Evolutionary conservation across 441 rosid genomes (phyloP), one percentile per base, ranked within the genome.

Genomic region (Aquilaria agallochum): DNA sequence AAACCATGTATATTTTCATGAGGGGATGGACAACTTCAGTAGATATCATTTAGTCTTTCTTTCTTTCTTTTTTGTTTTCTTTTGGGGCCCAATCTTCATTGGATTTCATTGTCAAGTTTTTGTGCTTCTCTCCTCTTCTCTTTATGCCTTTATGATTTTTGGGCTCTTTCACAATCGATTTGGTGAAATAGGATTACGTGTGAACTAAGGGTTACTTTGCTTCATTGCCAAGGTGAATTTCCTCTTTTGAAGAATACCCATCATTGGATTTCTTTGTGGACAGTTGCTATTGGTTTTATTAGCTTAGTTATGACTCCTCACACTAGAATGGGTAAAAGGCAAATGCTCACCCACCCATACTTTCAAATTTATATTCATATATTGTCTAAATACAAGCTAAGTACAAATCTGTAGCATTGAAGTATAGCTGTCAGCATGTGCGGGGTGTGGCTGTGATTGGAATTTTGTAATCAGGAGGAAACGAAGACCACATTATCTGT

Each of bases 191-290:
- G 53, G 1, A 14, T 12, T 63, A 30, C 55, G 44, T 57, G 13
- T 20, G 27, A n/a, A 47, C 33, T 48, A 57, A 33, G 40, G 34
- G 46, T 45, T 46, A 15, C 44, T 47, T 68, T 59, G 63, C 70
- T 73, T 72, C 4, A 30, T 62, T 72, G 67, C 66, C 44, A 72
- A 72, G 72, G 62, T 47, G 59, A 60, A 60, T 56, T 50, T 40
- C 42, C n/a, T 47, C 11, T 10, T 8, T 49, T 55, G 65, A 68
- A 61, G 51, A 31, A 42, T 31, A 68, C 34, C 52, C 62, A 50
- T 53, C 31, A 53, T 53, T 53, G 56, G 15, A 53, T 15, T 15
- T 53, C 1, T 53, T 11, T 20, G 8, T 53, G 27, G 27, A 20
- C 27, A 20, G 27, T 20, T 20, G 27, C 27, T 20, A 20, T 20